Evolutionary conservation across 768 basidiomycete genomes (phyloP).

Genomic region (Mycena haematopus): DNA sequence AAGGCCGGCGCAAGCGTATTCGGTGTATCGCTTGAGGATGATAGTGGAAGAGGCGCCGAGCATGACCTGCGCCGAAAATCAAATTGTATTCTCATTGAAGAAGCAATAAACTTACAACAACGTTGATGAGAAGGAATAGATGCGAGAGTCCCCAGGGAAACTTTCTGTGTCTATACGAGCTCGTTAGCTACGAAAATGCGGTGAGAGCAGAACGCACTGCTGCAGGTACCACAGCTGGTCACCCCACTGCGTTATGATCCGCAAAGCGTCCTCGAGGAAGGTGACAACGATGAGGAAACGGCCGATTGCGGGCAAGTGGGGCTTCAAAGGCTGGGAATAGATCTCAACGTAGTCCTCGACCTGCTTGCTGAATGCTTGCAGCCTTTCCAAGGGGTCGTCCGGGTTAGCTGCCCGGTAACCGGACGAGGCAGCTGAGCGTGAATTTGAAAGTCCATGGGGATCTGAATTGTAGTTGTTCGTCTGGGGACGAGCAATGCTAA

Average conservation of each 20-base stretch:
- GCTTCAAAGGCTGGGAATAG: slow-evolving; percentile 91
- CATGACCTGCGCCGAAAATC: slow-evolving; percentile 74
- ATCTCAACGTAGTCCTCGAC: slow-evolving; percentile 94
- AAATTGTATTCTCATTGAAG: slow-evolving; percentile 1
- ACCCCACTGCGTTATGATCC: slow-evolving; percentile 93
- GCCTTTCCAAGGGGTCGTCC: slow-evolving; percentile 81
- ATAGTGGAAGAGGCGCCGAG: slow-evolving; percentile 81
- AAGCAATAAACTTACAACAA: slow-evolving; percentile 67
- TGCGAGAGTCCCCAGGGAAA: slow-evolving; percentile 98
- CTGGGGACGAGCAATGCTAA: slow-evolving; percentile 80
- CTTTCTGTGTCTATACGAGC: slow-evolving; percentile 77
- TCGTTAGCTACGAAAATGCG: slow-evolving; percentile 18
- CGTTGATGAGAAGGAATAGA: slow-evolving; percentile 89
- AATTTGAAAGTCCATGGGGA: slow-evolving; percentile 82
- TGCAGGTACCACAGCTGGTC: slow-evolving; percentile 99
- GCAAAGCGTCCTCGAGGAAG: slow-evolving; percentile 94
- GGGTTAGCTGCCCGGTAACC: slow-evolving; percentile 84
- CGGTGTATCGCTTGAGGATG: slow-evolving; percentile 86
- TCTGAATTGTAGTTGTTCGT: slow-evolving; percentile 65
- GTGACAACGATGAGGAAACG: slow-evolving; percentile 98
- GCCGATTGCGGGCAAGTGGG: slow-evolving; percentile 92
- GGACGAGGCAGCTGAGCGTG: slow-evolving; percentile 58
- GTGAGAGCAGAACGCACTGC: slow-evolving; percentile 61
- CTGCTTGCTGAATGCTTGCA: slow-evolving; percentile 71
- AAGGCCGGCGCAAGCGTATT: slow-evolving; percentile 89